Conservation (phyloP, 2,329 filamentous ascomycete genomes). For the Colletotrichum eremochloae region DNA sequence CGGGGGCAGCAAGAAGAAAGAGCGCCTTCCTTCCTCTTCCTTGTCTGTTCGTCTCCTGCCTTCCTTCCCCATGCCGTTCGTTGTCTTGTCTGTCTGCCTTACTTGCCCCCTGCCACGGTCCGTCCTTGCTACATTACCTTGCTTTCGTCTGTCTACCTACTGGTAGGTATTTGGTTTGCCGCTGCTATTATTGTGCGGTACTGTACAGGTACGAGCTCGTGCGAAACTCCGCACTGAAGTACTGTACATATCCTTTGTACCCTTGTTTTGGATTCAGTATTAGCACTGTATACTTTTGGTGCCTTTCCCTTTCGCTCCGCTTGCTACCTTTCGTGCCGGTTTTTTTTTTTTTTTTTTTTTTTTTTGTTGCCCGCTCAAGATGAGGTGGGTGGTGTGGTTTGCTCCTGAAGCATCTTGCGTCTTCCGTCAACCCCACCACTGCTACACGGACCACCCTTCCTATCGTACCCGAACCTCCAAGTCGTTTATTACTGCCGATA, state of each 20-base stretch:
- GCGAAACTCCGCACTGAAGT: slow-evolving; percentile 51
- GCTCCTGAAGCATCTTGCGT: slow-evolving; percentile 16
- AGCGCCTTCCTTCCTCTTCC: neutral
- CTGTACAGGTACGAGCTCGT: slow-evolving; percentile 55
- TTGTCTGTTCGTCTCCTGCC: neutral
- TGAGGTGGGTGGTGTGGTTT: neutral
- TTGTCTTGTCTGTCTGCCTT: neutral
- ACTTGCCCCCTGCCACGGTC: slow-evolving; percentile 6
- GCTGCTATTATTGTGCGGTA: slow-evolving; percentile 49
- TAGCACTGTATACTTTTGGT: slow-evolving; percentile 54
- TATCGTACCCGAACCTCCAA: neutral
- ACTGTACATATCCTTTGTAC: slow-evolving; percentile 55
- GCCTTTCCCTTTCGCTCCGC: slow-evolving; percentile 6
- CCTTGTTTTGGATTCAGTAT: slow-evolving; percentile 24
- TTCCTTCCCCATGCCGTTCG: neutral
- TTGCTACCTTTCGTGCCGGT: slow-evolving; percentile 17
- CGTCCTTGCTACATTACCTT: slow-evolving; percentile 14
- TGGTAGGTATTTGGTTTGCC: slow-evolving; percentile 5
- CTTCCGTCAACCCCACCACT: slow-evolving; percentile 16
- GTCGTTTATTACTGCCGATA: neutral
- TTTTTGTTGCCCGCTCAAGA: neutral
- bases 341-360: slow-evolving; percentile 30
- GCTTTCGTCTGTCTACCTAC: neutral
- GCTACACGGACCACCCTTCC: slow-evolving; percentile 15
- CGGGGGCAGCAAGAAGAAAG: neutral